A percentile compares a stretch with the other conserved stretches of the same genome.
Conservation (phyloP, 495 filamentous ascomycete species). For the Apodospora peruviana region DNA sequence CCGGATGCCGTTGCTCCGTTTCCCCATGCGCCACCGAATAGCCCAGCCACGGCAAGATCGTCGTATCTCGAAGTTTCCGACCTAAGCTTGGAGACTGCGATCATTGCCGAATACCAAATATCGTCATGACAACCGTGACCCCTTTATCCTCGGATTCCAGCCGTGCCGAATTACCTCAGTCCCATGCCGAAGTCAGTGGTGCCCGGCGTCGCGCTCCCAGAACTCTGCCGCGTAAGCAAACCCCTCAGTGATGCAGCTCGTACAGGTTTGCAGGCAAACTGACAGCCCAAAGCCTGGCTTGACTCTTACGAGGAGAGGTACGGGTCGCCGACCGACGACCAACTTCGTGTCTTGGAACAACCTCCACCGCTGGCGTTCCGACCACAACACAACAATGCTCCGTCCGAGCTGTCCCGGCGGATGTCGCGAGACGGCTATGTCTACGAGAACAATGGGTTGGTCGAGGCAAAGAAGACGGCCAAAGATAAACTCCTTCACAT, state of each 20-base stretch:
- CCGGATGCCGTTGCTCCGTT: too few relatives aligned
- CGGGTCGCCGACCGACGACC: conserved; percentile 30
- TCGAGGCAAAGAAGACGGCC: conserved; percentile 18
- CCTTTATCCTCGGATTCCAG: conserved; percentile 21
- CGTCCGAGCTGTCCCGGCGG: conserved; percentile 38
- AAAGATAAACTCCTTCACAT: conserved; percentile 18
- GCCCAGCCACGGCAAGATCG: too few relatives aligned
- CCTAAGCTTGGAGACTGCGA: too few relatives aligned
- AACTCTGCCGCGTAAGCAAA: conserved; percentile 36
- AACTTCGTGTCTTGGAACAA: conserved; percentile 16
- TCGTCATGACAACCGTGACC: conserved; percentile 17
- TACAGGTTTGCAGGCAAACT: conserved; percentile 8
- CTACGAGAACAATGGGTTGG: conserved; percentile 30
- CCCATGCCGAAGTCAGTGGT: conserved; percentile 2
- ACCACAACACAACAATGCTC: conserved; percentile 57
- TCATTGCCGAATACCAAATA: background rate
- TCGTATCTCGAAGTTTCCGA: background rate
- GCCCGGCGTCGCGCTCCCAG: conserved; percentile 16
- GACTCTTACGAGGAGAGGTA: conserved; percentile 41
- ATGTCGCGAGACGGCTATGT: conserved; percentile 51
- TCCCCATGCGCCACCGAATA: too few relatives aligned
- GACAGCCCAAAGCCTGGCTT: conserved; percentile 46
- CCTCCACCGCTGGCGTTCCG: conserved; percentile 48
- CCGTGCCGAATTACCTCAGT: conserved; percentile 16
- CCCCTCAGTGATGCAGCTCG: too few relatives aligned